Evolutionary conservation across 225 moss, liverwort and hornwort species (phyloP).

Genomic region (Physcomitrellopsis africana): DNA sequence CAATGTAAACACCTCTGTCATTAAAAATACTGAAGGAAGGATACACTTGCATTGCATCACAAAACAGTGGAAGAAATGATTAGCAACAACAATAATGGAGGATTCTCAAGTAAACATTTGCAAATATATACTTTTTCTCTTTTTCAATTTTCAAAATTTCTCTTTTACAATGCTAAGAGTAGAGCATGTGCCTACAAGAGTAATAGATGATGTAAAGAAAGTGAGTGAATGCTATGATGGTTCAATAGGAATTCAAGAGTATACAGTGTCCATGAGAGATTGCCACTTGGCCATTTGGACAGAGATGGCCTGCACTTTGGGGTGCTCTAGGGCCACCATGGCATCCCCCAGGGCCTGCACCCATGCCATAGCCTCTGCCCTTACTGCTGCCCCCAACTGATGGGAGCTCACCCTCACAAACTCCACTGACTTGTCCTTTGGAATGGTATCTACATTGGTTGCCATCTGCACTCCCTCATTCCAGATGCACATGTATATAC

Average conservation of each 20-base stretch:
- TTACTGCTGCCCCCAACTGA: conserved; percentile 70
- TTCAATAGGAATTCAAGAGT: background rate
- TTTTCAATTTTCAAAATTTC: no score
- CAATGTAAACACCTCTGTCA: no score
- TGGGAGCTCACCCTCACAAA: conserved; percentile 77
- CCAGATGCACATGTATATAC: background rate
- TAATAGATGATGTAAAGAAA: no score
- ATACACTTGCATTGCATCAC: no score
- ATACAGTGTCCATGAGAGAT: conserved; percentile 54
- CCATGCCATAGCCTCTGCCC: conserved; percentile 66
- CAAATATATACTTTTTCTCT: no score
- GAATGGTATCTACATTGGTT: conserved; percentile 62
- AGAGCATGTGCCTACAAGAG: no score
- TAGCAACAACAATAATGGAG: no score
- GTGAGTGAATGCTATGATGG: no score
- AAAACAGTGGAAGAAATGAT: no score
- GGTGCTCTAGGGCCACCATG: conserved; percentile 64
- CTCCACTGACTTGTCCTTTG: conserved; percentile 68
- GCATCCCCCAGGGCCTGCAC: conserved; percentile 62
- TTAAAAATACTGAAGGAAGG: no score
- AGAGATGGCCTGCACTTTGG: conserved; percentile 49
- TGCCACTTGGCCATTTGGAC: conserved; percentile 65
- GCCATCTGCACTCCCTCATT: conserved; percentile 46
- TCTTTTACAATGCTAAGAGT: no score
- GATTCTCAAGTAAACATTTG: no score